Evolutionary conservation across 2,329 filamentous ascomycete genomes (phyloP), one percentile per base, ranked within the genome.

Genomic region (Cercospora janseana): DNA sequence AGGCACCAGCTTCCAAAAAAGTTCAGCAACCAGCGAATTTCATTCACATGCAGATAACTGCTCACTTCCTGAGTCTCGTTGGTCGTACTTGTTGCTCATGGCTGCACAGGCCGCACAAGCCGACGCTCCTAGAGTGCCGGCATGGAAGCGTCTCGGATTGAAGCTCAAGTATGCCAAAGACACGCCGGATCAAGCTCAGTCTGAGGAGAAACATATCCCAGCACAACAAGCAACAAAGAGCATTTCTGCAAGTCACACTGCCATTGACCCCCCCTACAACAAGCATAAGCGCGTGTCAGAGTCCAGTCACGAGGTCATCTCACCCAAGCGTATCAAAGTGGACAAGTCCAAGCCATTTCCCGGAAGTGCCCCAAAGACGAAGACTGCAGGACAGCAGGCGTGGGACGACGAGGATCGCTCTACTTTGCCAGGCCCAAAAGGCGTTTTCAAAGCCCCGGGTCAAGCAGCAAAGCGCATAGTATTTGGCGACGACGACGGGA

Each of bases 71-170:
- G 35, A 9, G 35, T 23, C 13, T 23, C 12, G 35, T 26, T 40
- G 47, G 37, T 18, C 10, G 16, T 37, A 34, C 20, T 9, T n/a
- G 9, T 24, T 12, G 20, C 13, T 21, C 45, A 49, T 46, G 46
- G 46, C 49, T 6, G 28, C 46, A 18, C 13, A 31, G 9, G 16
- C 46, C 9, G 16, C 24, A 29, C 8, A 18, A n/a, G 23, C 44
- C 15, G 40, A 49, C 1, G 21, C 55, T 47, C 60, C 57, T 24
- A 51, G 57, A 35, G 66, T 78, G 40, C 79, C 81, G 24, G 79
- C 80, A 53, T 83, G 79, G 79, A 82, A 81, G 64, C 72, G 77
- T 62, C 68, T 82, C 48, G 80, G 79, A 27, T 70, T 82, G 54
- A 81, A 81, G 69, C 70, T 81, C 59, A 83, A 82, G 65, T 75